These are phyloP conservation scores for Scolecobasidium constrictum DNA, from an alignment of 2,329 filamentous ascomycete genomes.

Conservation along the genomic window DNA sequence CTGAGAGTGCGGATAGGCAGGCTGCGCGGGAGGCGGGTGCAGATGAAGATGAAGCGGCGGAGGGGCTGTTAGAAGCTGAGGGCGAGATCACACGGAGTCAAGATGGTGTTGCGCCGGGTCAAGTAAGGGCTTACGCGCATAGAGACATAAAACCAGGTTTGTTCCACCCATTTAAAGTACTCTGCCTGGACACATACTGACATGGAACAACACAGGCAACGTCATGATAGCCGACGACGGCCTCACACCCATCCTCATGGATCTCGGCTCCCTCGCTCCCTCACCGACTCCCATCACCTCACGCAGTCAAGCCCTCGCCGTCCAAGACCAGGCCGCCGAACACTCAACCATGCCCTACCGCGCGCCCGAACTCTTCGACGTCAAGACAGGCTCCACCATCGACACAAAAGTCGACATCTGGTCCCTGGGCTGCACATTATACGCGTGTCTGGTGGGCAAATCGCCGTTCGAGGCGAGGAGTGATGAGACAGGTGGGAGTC, in stretches of 20 bases:
- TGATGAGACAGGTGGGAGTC: slow-evolving; percentile 88
- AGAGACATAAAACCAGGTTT: slow-evolving; percentile 92
- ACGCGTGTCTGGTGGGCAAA: slow-evolving; percentile 92
- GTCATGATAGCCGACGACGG: slow-evolving; percentile 97
- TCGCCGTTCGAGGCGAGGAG: slow-evolving; percentile 92
- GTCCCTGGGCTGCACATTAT: slow-evolving; percentile 95
- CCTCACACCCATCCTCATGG: slow-evolving; percentile 86
- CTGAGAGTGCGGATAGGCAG: slow-evolving; percentile 41
- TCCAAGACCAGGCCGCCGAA: slow-evolving; percentile 90
- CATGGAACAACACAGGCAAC: slow-evolving; percentile 47
- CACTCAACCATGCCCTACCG: slow-evolving; percentile 98
- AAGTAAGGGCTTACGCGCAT: slow-evolving; percentile 75
- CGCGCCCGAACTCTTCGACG: slow-evolving; percentile 94
- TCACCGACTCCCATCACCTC: slow-evolving; percentile 85
- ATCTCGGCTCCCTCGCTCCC: slow-evolving; percentile 81
- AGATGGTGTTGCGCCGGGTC: slow-evolving; percentile 57
- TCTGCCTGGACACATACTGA: not conserved
- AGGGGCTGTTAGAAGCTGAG: slow-evolving; percentile 53
- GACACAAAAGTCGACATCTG: slow-evolving; percentile 98
- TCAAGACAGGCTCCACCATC: slow-evolving; percentile 82
- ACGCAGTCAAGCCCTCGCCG: slow-evolving; percentile 77
- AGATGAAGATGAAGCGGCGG: slow-evolving; percentile 43
- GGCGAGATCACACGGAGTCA: slow-evolving; percentile 59
- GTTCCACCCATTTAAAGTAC: slow-evolving; percentile 16
- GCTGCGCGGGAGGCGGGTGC: slow-evolving; percentile 31